These are phyloP conservation scores for Achaetomiella virescens DNA, from an alignment of 495 filamentous ascomycete species.

Conservation along the genomic window DNA sequence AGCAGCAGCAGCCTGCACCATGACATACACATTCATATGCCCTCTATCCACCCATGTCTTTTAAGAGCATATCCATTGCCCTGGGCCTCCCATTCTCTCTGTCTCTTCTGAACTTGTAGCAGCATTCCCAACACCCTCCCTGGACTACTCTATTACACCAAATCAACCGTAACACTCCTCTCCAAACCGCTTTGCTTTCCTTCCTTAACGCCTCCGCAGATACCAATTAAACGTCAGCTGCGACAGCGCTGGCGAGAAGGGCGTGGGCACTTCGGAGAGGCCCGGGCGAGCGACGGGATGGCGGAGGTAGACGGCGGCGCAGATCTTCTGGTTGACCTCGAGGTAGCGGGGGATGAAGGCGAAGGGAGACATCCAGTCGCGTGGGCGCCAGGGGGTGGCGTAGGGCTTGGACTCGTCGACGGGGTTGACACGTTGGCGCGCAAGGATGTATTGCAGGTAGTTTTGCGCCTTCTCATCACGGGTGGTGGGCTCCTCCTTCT, in stretches of 20 bases:
- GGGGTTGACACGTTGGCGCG: slow-evolving; percentile 64
- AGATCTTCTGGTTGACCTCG: slow-evolving; percentile 95
- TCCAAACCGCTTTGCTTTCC: background rate
- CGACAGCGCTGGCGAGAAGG: slow-evolving; percentile 56
- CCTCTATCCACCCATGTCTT: background rate
- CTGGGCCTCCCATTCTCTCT: background rate
- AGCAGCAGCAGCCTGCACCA: background rate
- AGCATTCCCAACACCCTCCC: background rate
- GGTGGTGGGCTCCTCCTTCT: slow-evolving; percentile 3
- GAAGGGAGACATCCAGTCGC: slow-evolving; percentile 81
- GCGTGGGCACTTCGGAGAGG: slow-evolving; percentile 82
- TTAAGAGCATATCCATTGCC: background rate
- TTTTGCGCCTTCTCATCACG: slow-evolving; percentile 14
- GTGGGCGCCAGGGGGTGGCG: slow-evolving; percentile 82
- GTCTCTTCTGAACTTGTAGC: background rate
- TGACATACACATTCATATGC: background rate
- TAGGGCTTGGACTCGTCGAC: slow-evolving; percentile 76
- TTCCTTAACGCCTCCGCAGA: slow-evolving; percentile 66
- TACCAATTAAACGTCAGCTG: slow-evolving; percentile 93
- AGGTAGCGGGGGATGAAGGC: slow-evolving; percentile 93
- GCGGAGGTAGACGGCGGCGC: slow-evolving; percentile 88
- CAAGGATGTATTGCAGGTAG: too few species aligned
- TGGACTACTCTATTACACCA: background rate
- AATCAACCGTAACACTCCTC: background rate
- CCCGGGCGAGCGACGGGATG: slow-evolving; percentile 92